Evolutionary conservation across 371 early-diverging fungal genomes (phyloP).

Genomic region (Apophysomyces variabilis): DNA sequence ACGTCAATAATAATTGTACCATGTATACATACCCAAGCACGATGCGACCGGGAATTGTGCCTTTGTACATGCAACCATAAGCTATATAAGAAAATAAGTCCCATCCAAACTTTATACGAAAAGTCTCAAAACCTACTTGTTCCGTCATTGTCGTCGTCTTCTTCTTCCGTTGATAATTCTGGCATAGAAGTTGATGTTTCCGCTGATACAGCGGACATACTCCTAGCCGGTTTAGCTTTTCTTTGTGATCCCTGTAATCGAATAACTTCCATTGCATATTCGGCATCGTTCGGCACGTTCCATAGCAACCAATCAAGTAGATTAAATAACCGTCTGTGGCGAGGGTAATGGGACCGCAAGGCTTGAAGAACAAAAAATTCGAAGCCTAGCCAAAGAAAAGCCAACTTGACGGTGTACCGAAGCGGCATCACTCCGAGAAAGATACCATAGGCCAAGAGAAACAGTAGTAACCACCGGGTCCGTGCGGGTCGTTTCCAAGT

Average conservation of each 20-base stretch:
- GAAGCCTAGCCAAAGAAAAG: slow-evolving; percentile 38
- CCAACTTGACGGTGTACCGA: slow-evolving; percentile 27
- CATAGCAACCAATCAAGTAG: slow-evolving; percentile 47
- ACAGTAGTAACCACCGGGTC: slow-evolving; percentile 29
- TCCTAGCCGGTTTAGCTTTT: slow-evolving; percentile 17
- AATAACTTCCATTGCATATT: slow-evolving; percentile 51
- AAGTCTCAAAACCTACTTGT: slow-evolving; percentile 15
- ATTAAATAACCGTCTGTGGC: slow-evolving; percentile 49
- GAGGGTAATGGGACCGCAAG: slow-evolving; percentile 48
- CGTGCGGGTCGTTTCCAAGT: slow-evolving; percentile 50
- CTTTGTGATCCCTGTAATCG: slow-evolving; percentile 20
- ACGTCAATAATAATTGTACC: background rate
- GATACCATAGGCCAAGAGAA: slow-evolving; percentile 14
- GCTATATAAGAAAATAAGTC: slow-evolving; percentile 16
- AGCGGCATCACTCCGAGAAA: slow-evolving; percentile 26
- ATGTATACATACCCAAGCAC: slow-evolving; percentile 4
- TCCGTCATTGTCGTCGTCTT: slow-evolving; percentile 9
- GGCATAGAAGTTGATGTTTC: slow-evolving; percentile 31
- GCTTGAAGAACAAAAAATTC: slow-evolving; percentile 49
- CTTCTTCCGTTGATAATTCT: slow-evolving; percentile 12
- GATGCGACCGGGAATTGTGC: slow-evolving; percentile 42
- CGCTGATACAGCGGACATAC: background rate
- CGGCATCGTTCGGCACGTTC: slow-evolving; percentile 53
- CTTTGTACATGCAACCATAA: slow-evolving; percentile 40
- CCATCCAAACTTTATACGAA: background rate